phyloP scores from a whole-genome alignment of 306 rosid species.

The Prunus fruticosa region DNA sequence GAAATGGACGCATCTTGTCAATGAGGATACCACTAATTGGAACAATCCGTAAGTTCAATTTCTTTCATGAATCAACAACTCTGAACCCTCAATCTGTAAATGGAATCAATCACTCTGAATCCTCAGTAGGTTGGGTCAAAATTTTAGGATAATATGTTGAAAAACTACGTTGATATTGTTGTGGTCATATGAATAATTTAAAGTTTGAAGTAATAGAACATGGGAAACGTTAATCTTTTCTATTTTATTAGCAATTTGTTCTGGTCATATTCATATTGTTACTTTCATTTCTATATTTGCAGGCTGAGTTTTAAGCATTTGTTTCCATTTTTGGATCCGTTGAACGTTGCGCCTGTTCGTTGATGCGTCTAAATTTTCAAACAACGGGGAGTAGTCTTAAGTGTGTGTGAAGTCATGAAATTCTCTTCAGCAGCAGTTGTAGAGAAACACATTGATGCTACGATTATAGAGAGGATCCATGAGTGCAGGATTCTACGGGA shows the following conservation, averaged over 20 bases:
- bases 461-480: too few relatives aligned
- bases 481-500: too few relatives aligned
- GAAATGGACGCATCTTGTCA: constrained; percentile 97
- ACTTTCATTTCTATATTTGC: neutral
- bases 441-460: too few relatives aligned
- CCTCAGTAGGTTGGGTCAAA: neutral
- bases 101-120: neutral
- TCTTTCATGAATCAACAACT: neutral
- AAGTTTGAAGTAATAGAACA: neutral
- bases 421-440: too few relatives aligned
- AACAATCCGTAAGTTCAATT: constrained; percentile 76
- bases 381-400: too few relatives aligned
- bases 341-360: too few relatives aligned
- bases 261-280: neutral
- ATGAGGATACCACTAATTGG: constrained; percentile 96
- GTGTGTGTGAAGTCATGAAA: too few relatives aligned
- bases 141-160: neutral
- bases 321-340: too few relatives aligned
- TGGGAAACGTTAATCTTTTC: neutral
- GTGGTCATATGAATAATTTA: neutral
- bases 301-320: too few relatives aligned
- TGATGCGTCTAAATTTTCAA: too few relatives aligned
- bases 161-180: neutral
- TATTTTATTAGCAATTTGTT: neutral
- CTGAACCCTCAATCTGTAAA: neutral